Conservation (phyloP, 495 filamentous ascomycete species). For the Podospora conica region DNA sequence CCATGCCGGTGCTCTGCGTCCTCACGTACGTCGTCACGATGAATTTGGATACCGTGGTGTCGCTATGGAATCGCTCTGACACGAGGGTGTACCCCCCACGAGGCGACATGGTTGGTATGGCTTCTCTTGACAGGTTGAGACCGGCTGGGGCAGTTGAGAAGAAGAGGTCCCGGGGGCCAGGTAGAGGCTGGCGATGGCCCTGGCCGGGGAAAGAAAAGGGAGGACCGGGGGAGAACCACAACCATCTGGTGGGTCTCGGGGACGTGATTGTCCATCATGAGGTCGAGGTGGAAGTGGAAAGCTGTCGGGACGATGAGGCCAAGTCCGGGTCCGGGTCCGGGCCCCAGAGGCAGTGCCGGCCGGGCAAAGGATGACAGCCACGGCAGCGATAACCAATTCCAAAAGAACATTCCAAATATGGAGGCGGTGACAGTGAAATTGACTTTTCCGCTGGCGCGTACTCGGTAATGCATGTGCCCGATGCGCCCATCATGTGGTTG, state of each 20-base stretch:
- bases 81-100: background rate
- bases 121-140: background rate
- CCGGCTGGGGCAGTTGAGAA: background rate
- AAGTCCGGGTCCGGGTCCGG: no score
- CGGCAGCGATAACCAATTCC: background rate
- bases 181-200: background rate
- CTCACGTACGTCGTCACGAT: slow-evolving; percentile 6
- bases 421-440: background rate
- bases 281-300: background rate
- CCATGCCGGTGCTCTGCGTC: slow-evolving; percentile 1
- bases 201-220: background rate
- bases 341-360: background rate
- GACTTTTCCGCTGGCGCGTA: background rate
- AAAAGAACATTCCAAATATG: background rate
- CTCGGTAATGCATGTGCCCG: background rate
- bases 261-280: background rate
- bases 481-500: background rate
- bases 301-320: background rate
- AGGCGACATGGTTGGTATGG: background rate
- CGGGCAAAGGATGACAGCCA: background rate
- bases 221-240: background rate
- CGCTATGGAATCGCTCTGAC: background rate
- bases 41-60: slow-evolving; percentile 12
- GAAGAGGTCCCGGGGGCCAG: no score
- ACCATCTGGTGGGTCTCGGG: background rate